Evolutionary conservation across 1,284 basidiomycete species (phyloP), one percentile per base, ranked within the genome.

Genomic region (Rhodotorula sp.): DNA sequence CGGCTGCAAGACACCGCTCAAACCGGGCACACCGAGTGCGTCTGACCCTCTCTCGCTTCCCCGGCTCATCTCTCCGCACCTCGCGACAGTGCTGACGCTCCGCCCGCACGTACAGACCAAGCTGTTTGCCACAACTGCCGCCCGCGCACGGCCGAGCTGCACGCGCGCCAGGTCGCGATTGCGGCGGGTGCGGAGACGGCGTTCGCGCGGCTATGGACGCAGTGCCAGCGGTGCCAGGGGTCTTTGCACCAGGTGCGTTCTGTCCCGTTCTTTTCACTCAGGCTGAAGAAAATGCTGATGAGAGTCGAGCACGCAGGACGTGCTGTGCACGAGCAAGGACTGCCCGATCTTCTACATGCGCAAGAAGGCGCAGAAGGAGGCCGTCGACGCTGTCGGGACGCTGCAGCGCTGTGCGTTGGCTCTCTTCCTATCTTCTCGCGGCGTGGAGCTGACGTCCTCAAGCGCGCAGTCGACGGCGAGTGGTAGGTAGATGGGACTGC

Each of bases 271-370:
- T 21, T 22, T 21, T 32, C 41, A 41, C 12, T 12, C 66, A 66
- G 29, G 57, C 17, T 19, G 2, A 15, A 50, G 27, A 8, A 3
- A 10, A 10, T 2, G 46, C 34, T 46, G 34, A 34, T 34, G 22
- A 39, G 19, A n/a, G 10, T 25, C 46, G n/a, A 21, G 29, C 48
- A 29, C 50, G 25, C 73, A 96, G 89, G 96, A 99, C 80, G 96
- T 98, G 29, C 85, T 99, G 51, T 99, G 96, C 80, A 92, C 92
- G 0, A 96, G 92, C 80, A 95, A 92, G 80, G 96, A 99, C 82
- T 99, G 96, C 78, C 96, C 96, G 0, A 98, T 98, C 74, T 98
- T 95, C 82, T 98, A 98, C 81, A 94, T 96, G 88, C 85, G 96
- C 54, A 97, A 96, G 82, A 96, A 96, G 78, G 89, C 94, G 12